Base-by-base conservation (phyloP, 768 basidiomycete genomes). In the Amanita molliuscula region DNA sequence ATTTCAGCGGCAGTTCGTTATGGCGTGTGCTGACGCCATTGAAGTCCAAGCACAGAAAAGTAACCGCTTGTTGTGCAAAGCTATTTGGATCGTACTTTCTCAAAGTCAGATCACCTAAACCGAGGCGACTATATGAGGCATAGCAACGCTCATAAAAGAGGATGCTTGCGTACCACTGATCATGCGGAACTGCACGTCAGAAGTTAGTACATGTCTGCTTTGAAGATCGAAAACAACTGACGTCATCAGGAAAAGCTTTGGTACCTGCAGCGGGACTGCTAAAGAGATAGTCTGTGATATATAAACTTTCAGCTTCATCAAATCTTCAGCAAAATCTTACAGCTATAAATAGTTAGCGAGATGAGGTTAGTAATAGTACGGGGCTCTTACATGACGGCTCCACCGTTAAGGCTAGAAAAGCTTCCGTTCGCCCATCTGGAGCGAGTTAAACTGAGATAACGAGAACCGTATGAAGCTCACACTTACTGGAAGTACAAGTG, bases 161-260 rank as follows among this genome's bases (percentile, higher is more conserved):
- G 18, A 42, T 10, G 28, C 23, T 47, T 44, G 46, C 59, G 53
- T 63, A 68, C 77, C 77, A 47, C 66, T 70, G 25, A 81, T 54
- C 75, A 77, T 77, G 50, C 75, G 71, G 61, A 78, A 73, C 76
- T 77, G 52, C n/a, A 26, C 20, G 26, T 15, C n/a, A 36, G 9
- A 15, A 23, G 42, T 50, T 21, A 50, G 49, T 44, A 21, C 44
- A 46, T 6, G 43, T 33, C 49, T 43, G 38, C 46, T 29, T 29
- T 47, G 16, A 38, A 47, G 28, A 40, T 29, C 41, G 40, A 43
- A 37, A 16, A 18, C 9, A 18, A 63, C 70, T 61, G 40, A 76
- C 76, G 58, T 79, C 67, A 61, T 77, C 76, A 25, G 77, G 77
- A 59, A 79, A 79, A 4, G 74, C 70, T 1, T 72, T 76, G 1